These are phyloP conservation scores for Pythium folliculosum DNA, from an alignment of 352 stramenopile genomes.

Conservation along the genomic window DNA sequence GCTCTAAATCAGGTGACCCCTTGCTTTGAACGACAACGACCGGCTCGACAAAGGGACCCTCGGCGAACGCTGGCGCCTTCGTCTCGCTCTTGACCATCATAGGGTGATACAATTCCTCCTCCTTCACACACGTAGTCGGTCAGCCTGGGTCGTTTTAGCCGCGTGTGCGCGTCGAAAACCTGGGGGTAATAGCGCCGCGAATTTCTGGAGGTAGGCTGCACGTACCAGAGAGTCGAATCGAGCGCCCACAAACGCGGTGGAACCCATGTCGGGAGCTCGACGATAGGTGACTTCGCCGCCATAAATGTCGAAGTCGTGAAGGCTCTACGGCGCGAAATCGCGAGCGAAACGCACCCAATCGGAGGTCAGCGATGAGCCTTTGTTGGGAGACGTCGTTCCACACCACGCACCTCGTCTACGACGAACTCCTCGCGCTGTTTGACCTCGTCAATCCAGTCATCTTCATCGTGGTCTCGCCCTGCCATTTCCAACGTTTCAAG, in stretches of 20 bases:
- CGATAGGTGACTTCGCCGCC: conserved; percentile 71
- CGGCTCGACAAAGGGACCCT: conserved; percentile 9
- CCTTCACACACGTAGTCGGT: conserved; percentile 28
- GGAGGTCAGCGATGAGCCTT: conserved; percentile 26
- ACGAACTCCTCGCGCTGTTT: conserved; percentile 55
- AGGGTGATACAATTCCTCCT: conserved; percentile 31
- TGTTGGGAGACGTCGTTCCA: background rate
- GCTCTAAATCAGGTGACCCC: conserved; percentile 37
- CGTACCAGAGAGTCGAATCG: conserved; percentile 61
- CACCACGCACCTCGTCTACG: conserved; percentile 47
- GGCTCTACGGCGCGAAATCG: conserved; percentile 19
- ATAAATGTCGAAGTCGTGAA: conserved; percentile 43
- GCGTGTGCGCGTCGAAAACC: background rate
- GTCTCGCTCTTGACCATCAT: conserved; percentile 29
- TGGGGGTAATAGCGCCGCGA: background rate
- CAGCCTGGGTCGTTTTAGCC: background rate
- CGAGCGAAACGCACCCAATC: conserved; percentile 1
- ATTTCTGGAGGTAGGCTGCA: background rate
- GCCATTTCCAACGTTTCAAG: conserved; percentile 50
- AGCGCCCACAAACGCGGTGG: conserved; percentile 57
- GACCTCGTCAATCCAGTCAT: conserved; percentile 67
- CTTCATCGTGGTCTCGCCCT: conserved; percentile 55
- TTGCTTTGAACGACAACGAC: conserved; percentile 19
- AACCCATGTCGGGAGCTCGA: conserved; percentile 42
- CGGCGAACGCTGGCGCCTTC: conserved; percentile 23